A percentile compares a stretch with the other conserved stretches of the same genome.
Evolutionary conservation across 2,329 filamentous ascomycete species (phyloP).

Genomic region (Penicillium sp.): DNA sequence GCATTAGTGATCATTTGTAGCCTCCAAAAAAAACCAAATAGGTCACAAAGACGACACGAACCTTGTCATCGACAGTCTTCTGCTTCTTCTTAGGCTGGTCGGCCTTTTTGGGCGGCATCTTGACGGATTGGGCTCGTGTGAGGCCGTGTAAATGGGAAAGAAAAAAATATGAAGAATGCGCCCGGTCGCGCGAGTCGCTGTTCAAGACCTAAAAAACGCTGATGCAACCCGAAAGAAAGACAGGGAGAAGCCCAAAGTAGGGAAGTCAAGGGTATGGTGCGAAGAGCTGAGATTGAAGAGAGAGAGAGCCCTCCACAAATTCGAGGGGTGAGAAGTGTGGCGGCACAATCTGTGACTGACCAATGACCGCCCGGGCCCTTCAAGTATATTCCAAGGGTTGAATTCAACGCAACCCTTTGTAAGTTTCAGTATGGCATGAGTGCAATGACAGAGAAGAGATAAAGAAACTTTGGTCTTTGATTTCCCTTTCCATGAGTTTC

Average conservation of each 20-base stretch:
- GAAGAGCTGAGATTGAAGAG: conserved; percentile 14
- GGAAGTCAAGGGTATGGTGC: conserved; percentile 7
- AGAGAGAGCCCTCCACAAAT: conserved; percentile 32
- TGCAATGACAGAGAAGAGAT: not conserved
- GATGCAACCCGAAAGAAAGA: conserved; percentile 18
- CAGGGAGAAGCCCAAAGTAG: conserved; percentile 4
- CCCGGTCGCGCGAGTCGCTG: conserved; percentile 11
- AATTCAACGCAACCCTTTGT: not conserved
- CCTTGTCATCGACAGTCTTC: conserved; percentile 74
- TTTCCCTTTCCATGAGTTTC: not conserved
- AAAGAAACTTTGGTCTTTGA: not conserved
- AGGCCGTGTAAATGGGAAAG: not conserved
- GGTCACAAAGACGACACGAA: conserved; percentile 23
- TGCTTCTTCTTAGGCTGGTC: conserved; percentile 51
- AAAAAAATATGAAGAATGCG: conserved; percentile 20
- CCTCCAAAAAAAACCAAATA: not conserved
- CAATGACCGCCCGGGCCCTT: conserved; percentile 17
- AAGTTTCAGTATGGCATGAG: not conserved
- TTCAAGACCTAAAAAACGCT: conserved; percentile 13
- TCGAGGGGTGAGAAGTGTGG: conserved; percentile 32
- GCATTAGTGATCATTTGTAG: conserved; percentile 15
- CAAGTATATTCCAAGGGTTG: conserved; percentile 13
- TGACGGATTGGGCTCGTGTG: conserved; percentile 28
- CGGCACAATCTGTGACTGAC: conserved; percentile 25
- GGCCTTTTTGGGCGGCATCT: conserved; percentile 50